Evolutionary conservation across 1,284 basidiomycete genomes (phyloP).

Genomic region (Pseudozyma hubeiensis): DNA sequence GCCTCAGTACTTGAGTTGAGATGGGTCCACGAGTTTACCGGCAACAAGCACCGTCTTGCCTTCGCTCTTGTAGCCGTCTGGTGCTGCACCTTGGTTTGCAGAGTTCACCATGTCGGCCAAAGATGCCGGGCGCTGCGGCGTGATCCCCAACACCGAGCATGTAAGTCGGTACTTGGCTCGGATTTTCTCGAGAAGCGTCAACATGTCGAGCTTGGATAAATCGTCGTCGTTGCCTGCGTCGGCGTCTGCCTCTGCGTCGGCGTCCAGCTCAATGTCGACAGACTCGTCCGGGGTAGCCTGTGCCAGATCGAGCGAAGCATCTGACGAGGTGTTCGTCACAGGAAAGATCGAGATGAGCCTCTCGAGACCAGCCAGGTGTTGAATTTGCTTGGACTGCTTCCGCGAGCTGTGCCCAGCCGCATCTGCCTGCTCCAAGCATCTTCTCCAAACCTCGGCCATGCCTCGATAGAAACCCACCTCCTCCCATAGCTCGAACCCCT

Average conservation of each 20-base stretch:
- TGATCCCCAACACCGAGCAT: constrained; percentile 83
- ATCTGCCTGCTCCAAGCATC: constrained; percentile 33
- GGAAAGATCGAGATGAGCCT: constrained; percentile 81
- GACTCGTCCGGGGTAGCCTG: constrained; percentile 11
- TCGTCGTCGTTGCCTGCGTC: constrained; percentile 29
- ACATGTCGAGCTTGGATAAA: constrained; percentile 74
- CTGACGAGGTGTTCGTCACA: constrained; percentile 58
- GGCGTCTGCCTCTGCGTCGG: constrained; percentile 64
- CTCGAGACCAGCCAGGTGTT: constrained; percentile 78
- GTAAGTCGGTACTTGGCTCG: constrained; percentile 87
- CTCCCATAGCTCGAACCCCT: constrained; percentile 96
- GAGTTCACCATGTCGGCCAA: constrained; percentile 10
- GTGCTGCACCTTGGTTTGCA: neutral
- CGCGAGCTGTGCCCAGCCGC: constrained; percentile 35
- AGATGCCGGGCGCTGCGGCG: constrained; percentile 70
- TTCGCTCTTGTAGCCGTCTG: constrained; percentile 6
- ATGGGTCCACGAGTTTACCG: constrained; percentile 49
- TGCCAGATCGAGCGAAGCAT: constrained; percentile 67
- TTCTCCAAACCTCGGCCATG: constrained; percentile 78
- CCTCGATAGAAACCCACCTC: constrained; percentile 93
- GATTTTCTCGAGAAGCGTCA: constrained; percentile 82
- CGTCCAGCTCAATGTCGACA: constrained; percentile 9
- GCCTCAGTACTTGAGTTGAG: constrained; percentile 43
- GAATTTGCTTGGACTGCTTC: constrained; percentile 70
- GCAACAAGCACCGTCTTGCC: constrained; percentile 40